Conservation (phyloP, 345 rosid species). For the Lepidium africanum region DNA sequence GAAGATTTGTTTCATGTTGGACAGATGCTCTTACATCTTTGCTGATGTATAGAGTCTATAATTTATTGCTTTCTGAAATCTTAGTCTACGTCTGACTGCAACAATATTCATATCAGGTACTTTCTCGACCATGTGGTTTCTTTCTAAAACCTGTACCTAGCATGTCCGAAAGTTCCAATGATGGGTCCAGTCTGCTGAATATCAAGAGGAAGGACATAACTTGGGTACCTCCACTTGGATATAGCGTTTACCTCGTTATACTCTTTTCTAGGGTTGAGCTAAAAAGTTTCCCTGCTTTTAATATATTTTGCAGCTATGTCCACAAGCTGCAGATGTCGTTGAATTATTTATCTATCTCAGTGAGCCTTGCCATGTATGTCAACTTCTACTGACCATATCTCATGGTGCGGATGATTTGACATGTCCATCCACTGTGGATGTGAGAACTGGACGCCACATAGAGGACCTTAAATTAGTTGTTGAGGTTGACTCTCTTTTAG, state of each 20-base stretch:
- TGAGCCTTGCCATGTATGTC: slow-evolving; percentile 96
- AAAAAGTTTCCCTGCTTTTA: background rate
- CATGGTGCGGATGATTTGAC: slow-evolving; percentile 95
- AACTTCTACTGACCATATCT: slow-evolving; percentile 76
- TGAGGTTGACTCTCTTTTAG: slow-evolving; percentile 52
- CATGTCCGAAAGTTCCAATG: slow-evolving; percentile 46
- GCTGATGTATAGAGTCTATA: slow-evolving; percentile 1
- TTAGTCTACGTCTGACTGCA: background rate
- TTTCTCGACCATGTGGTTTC: slow-evolving; percentile 77
- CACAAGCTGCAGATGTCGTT: slow-evolving; percentile 75
- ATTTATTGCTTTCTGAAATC: slow-evolving; percentile 2
- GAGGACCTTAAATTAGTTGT: slow-evolving; percentile 82
- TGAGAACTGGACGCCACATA: slow-evolving; percentile 71
- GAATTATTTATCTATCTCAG: slow-evolving; percentile 82
- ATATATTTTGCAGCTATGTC: slow-evolving; percentile 58
- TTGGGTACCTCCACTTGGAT: slow-evolving; percentile 56
- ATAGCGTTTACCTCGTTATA: background rate
- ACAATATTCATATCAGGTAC: slow-evolving; percentile 48
- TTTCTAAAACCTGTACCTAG: slow-evolving; percentile 80
- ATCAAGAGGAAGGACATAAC: slow-evolving; percentile 67
- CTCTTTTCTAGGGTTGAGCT: slow-evolving; percentile 7
- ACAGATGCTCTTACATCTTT: background rate
- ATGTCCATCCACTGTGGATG: slow-evolving; percentile 76
- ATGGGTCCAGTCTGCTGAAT: slow-evolving; percentile 65
- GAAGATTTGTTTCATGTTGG: background rate